Conservation (phyloP, 495 filamentous ascomycete species). For the Amphirosellinia nigrospora region DNA sequence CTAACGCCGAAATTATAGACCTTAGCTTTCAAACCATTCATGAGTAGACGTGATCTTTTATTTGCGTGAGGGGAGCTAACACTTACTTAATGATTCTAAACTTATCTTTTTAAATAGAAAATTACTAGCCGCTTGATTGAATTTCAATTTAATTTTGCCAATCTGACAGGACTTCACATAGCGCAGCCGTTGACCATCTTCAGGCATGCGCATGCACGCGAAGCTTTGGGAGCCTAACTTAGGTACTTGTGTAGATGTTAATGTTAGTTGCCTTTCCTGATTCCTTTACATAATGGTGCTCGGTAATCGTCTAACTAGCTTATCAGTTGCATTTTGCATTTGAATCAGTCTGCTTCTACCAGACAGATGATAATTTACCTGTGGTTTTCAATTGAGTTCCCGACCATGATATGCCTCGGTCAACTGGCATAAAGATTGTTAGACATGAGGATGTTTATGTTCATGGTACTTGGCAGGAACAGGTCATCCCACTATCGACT, state of each 20-base stretch:
- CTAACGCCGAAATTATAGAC: no score
- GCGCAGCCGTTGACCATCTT: no score
- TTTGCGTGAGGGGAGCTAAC: no score
- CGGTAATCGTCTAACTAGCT: background rate
- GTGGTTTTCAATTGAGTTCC: no score
- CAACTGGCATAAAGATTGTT: background rate
- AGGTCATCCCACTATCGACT: background rate
- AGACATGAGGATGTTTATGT: background rate
- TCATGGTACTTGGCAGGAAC: constrained; percentile 12
- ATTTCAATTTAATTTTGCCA: background rate
- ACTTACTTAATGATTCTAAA: no score
- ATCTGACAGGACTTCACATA: background rate
- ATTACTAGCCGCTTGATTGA: background rate
- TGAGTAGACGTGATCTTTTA: no score
- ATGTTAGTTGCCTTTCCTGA: background rate
- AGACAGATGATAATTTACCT: background rate
- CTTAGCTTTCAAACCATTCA: no score
- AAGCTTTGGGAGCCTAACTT: background rate
- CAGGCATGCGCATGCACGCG: background rate
- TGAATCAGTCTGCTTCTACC: background rate
- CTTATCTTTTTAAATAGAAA: background rate
- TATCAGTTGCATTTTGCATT: background rate
- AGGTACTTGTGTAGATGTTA: background rate
- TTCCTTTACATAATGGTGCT: constrained; percentile 1
- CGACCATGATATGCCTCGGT: background rate